Percentiles rank a stretch among this genome's conserved stretches.
phyloP scores from a whole-genome alignment of 2,329 filamentous ascomycete genomes.

The Xylaria digitata region DNA sequence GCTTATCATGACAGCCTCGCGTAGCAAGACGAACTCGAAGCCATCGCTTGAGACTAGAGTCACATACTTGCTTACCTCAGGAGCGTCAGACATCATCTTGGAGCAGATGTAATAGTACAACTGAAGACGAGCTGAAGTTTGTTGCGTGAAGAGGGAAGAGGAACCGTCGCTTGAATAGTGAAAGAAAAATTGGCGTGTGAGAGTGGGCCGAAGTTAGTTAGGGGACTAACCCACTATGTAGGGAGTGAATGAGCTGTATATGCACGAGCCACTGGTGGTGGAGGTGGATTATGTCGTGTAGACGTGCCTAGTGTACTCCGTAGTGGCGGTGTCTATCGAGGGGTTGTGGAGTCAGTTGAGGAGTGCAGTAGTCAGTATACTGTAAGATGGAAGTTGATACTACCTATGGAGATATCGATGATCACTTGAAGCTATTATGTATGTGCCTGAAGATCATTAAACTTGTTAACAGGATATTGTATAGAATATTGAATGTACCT shows the following conservation, averaged over 20 bases:
- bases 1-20: slow-evolving; percentile 76
- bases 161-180: slow-evolving; percentile 26
- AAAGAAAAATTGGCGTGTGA: slow-evolving; percentile 39
- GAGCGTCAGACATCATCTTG: slow-evolving; percentile 42
- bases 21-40: slow-evolving; percentile 80
- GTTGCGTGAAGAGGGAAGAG: slow-evolving; percentile 9
- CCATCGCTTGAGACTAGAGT: slow-evolving; percentile 81
- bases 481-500: not conserved
- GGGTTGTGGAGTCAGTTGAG: not conserved
- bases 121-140: slow-evolving; percentile 6
- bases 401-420: too few species aligned
- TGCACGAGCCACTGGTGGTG: slow-evolving; percentile 20
- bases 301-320: too few species aligned
- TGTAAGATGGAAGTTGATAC: too few species aligned
- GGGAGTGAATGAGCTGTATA: not conserved
- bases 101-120: slow-evolving; percentile 10
- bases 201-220: slow-evolving; percentile 11
- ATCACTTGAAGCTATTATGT: too few species aligned
- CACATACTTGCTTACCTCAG: slow-evolving; percentile 71
- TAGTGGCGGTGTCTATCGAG: not conserved
- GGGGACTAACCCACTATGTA: not conserved
- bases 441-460: too few species aligned
- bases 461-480: too few species aligned
- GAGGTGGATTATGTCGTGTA: not conserved
- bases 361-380: too few species aligned